phyloP scores from a whole-genome alignment of 768 basidiomycete genomes.

The Sporobolomyces phaffii region DNA sequence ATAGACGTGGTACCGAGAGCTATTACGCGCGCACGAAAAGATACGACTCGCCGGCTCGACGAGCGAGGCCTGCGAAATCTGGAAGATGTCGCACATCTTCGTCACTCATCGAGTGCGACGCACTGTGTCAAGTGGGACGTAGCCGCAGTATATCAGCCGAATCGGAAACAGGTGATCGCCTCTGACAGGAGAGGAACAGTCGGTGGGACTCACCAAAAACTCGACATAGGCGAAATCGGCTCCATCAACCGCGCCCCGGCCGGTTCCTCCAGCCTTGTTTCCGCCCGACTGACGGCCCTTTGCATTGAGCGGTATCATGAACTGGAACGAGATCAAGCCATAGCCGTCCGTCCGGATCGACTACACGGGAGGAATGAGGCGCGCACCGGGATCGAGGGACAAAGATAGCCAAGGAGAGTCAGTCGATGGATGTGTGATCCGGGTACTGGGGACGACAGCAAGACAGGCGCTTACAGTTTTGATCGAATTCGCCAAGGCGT shows the following conservation, averaged over 20 bases:
- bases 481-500: slow-evolving; percentile 72
- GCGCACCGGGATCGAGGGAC: neutral
- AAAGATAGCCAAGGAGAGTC: too few species aligned
- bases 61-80: too few species aligned
- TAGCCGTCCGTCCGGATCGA: slow-evolving; percentile 76
- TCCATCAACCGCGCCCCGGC: neutral
- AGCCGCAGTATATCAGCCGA: too few species aligned
- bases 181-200: neutral
- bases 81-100: too few species aligned
- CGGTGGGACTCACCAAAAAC: slow-evolving; percentile 63
- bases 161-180: too few species aligned
- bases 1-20: too few species aligned
- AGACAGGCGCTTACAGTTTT: slow-evolving; percentile 54
- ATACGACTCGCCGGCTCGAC: too few species aligned
- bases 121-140: too few species aligned
- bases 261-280: slow-evolving; percentile 21
- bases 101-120: slow-evolving; percentile 37
- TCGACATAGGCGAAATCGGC: slow-evolving; percentile 72
- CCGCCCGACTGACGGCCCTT: neutral
- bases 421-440: too few species aligned
- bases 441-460: too few species aligned
- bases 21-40: too few species aligned
- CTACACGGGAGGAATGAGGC: neutral
- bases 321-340: slow-evolving; percentile 80
- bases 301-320: slow-evolving; percentile 58